Base-by-base conservation (phyloP, 768 basidiomycete genomes). In the Lactifluus echinatus region DNA sequence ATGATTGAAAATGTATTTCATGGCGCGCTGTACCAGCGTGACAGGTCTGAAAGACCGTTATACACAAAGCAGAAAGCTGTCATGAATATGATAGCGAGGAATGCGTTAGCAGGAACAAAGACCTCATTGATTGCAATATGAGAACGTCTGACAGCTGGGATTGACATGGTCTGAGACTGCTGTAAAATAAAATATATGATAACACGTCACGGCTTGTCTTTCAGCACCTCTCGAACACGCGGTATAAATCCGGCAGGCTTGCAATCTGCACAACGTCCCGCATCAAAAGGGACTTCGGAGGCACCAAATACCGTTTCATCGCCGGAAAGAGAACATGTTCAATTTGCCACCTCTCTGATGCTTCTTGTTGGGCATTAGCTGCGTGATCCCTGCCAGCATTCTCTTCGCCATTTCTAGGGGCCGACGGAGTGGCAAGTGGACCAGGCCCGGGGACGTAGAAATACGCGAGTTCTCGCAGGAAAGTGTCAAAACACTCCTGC, bases 161-260 rank as follows among this genome's bases (percentile, higher is more conserved):
- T n/a, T n/a, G n/a, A n/a, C n/a, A n/a, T n/a, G n/a, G n/a, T n/a
- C n/a, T n/a, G n/a, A n/a, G n/a, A n/a, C n/a, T n/a, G n/a, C n/a
- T n/a, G n/a, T n/a, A n/a, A n/a, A n/a, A n/a, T n/a, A n/a, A n/a
- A n/a, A n/a, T n/a, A n/a, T n/a, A n/a, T n/a, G n/a, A n/a, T 47
- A 19, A 11, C 8, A 42, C 19, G 21, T 33, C 44, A 33, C 33
- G 31, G 24, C 14, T 8, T 24, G 23, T 57, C 36, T 34, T 31
- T 66, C 54, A 97, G 67, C 94, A 97, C 61, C 94, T 73, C 72
- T 98, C 94, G 66, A 98, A 99, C 0, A 97, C 89, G 60, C 87
- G 85, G 70, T 96, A 99, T 52, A 99, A 73, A 61, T 94, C 92
- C 1, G 93, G 93, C 42, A 98, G 71, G 69, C 82, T 87, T 10